phyloP scores from a whole-genome alignment of 805 yeast species.

The Yamadazyma tumulicola region DNA sequence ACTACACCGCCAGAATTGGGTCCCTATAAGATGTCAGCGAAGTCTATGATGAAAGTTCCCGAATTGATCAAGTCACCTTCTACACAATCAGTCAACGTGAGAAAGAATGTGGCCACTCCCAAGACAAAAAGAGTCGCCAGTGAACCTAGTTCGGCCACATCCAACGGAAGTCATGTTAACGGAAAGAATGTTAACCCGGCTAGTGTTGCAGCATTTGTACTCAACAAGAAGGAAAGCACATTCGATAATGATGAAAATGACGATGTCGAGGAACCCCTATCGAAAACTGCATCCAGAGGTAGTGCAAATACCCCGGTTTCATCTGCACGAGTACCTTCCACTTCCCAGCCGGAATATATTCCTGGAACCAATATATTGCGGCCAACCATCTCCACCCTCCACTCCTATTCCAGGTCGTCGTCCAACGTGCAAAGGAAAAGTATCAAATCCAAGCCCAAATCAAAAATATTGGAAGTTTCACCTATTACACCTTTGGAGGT shows the following conservation, averaged over 20 bases:
- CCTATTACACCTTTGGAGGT: constrained; percentile 53
- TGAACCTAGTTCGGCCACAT: constrained; percentile 3
- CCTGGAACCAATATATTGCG: constrained; percentile 60
- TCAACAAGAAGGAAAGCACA: constrained; percentile 19
- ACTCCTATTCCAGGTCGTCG: constrained; percentile 19
- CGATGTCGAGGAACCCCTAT: not conserved
- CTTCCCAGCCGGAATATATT: constrained; percentile 43
- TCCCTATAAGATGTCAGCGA: constrained; percentile 72
- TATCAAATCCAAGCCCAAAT: constrained; percentile 15
- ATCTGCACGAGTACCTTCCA: constrained; percentile 1
- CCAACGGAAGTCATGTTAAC: not conserved
- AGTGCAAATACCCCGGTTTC: constrained; percentile 15
- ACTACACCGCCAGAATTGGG: constrained; percentile 60
- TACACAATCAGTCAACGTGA: constrained; percentile 9
- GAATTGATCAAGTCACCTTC: constrained; percentile 17
- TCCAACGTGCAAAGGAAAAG: constrained; percentile 12
- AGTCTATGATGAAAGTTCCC: constrained; percentile 76
- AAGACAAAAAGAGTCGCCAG: constrained; percentile 10
- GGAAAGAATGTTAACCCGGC: constrained; percentile 28
- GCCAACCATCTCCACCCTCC: constrained; percentile 43
- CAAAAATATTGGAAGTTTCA: constrained; percentile 35
- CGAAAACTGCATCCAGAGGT: constrained; percentile 24
- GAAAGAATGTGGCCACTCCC: constrained; percentile 8
- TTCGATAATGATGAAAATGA: constrained; percentile 11
- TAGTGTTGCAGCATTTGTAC: constrained; percentile 39